Percentiles rank a stretch among this genome's conserved stretches.
Evolutionary conservation across 2,329 filamentous ascomycete genomes (phyloP).

Genomic region (Arachnopeziza araneosa): DNA sequence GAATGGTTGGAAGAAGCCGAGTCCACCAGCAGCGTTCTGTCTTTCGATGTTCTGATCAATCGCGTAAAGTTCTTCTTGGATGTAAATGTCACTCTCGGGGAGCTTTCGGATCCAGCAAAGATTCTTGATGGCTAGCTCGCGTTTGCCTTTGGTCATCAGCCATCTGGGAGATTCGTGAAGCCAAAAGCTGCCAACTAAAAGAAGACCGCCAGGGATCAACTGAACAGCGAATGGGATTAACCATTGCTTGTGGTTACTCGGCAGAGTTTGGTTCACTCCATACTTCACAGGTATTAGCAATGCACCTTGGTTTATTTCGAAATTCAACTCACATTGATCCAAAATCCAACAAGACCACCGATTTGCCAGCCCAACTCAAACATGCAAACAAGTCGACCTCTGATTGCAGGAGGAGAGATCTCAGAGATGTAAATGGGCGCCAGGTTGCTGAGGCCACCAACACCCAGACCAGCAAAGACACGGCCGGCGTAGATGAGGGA

Average conservation of each 20-base stretch:
- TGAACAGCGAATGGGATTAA: slow-evolving; percentile 61
- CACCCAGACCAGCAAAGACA: slow-evolving; percentile 57
- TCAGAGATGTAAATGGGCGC: slow-evolving; percentile 50
- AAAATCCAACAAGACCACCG: slow-evolving; percentile 58
- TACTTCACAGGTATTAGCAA: slow-evolving; percentile 7
- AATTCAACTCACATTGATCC: slow-evolving; percentile 50
- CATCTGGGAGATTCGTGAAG: slow-evolving; percentile 60
- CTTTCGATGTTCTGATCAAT: slow-evolving; percentile 44
- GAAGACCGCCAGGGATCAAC: slow-evolving; percentile 54
- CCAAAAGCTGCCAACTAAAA: slow-evolving; percentile 56
- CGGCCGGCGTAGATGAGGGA: slow-evolving; percentile 57
- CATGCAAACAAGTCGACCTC: slow-evolving; percentile 59
- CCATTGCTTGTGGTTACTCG: slow-evolving; percentile 45
- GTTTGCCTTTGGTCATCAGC: slow-evolving; percentile 61
- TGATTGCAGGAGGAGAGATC: slow-evolving; percentile 54
- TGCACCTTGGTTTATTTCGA: slow-evolving; percentile 48
- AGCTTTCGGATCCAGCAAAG: slow-evolving; percentile 59
- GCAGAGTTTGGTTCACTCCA: slow-evolving; percentile 47
- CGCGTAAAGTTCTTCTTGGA: slow-evolving; percentile 42
- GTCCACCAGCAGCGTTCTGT: slow-evolving; percentile 41
- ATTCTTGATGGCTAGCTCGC: slow-evolving; percentile 54
- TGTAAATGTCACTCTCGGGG: slow-evolving; percentile 44
- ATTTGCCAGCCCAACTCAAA: slow-evolving; percentile 63
- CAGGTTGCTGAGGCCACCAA: slow-evolving; percentile 59
- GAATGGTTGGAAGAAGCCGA: slow-evolving; percentile 40